Evolutionary conservation across 805 yeast genomes (phyloP).

Genomic region (Candida adriatica): DNA sequence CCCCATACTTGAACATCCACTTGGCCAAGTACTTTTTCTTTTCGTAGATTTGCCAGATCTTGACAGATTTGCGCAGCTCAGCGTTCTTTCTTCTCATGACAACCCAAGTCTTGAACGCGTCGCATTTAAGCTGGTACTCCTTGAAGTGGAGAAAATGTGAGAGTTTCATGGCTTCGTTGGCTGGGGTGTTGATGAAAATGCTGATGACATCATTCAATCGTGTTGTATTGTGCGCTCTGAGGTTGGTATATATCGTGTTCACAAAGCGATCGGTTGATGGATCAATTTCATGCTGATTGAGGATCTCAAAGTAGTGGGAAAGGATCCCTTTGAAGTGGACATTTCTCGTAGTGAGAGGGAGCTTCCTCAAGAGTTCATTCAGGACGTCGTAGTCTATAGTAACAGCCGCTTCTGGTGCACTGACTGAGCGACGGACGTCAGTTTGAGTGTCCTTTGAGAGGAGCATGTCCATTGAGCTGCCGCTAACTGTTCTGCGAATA

Average conservation of each 20-base stretch:
- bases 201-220: conserved; percentile 16
- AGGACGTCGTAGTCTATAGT: conserved; percentile 9
- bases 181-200: conserved; percentile 16
- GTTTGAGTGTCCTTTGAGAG: conserved; percentile 1
- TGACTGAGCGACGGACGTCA: neutral
- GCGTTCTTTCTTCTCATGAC: conserved; percentile 13
- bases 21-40: conserved; percentile 12
- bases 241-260: conserved; percentile 19
- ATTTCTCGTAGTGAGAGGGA: conserved; percentile 7
- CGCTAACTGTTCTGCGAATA: conserved; percentile 17
- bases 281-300: conserved; percentile 14
- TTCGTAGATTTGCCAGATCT: conserved; percentile 14
- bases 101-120: conserved; percentile 15
- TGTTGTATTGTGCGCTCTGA: conserved; percentile 4
- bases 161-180: conserved; percentile 22
- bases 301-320: conserved; percentile 10
- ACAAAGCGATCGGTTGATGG: conserved; percentile 16
- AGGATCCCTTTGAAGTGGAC: conserved; percentile 17
- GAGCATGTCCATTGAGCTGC: conserved; percentile 17
- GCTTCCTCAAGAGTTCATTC: conserved; percentile 2
- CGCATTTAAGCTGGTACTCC: conserved; percentile 4
- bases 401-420: neutral
- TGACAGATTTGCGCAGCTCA: conserved; percentile 12
- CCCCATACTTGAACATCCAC: conserved; percentile 10
- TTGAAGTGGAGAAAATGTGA: conserved; percentile 15